Conservation (phyloP, 2,329 filamentous ascomycete species). For the Phialocephala subalpina region DNA sequence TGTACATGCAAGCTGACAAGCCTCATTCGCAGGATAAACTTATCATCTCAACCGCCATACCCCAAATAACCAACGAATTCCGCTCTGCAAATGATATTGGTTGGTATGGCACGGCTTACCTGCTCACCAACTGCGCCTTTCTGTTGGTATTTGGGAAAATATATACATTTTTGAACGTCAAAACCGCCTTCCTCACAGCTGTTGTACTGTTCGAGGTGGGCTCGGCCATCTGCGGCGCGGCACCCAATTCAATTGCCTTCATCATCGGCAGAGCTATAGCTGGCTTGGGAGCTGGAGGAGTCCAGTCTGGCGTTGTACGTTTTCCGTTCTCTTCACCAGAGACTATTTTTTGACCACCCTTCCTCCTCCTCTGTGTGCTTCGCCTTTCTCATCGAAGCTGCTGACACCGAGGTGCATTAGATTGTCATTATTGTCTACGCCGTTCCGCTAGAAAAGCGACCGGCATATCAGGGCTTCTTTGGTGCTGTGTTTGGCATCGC, state of each 20-base stretch:
- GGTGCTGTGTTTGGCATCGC: conserved; percentile 35
- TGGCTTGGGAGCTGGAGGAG: conserved; percentile 34
- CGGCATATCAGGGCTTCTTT: conserved; percentile 36
- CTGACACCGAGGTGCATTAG: conserved; percentile 21
- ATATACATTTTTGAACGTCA: conserved; percentile 34
- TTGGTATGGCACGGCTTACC: conserved; percentile 47
- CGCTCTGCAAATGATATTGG: conserved; percentile 46
- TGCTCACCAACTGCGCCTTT: conserved; percentile 36
- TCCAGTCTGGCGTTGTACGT: conserved; percentile 32
- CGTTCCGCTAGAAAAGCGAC: conserved; percentile 30
- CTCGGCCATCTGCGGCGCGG: conserved; percentile 34
- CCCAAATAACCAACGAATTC: conserved; percentile 45
- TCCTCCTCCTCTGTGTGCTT: background rate
- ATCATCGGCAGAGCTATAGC: conserved; percentile 39
- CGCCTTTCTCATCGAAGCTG: background rate
- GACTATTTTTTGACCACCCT: background rate
- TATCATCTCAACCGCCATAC: conserved; percentile 35
- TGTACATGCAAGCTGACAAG: background rate
- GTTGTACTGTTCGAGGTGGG: conserved; percentile 38
- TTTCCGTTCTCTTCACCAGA: background rate
- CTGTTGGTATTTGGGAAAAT: conserved; percentile 32
- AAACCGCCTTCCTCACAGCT: conserved; percentile 30
- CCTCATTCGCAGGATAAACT: conserved; percentile 14
- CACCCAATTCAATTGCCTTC: conserved; percentile 36
- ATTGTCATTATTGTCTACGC: conserved; percentile 30